Conservation (phyloP, 2,329 filamentous ascomycete genomes). For the Verticillium isaacii region DNA sequence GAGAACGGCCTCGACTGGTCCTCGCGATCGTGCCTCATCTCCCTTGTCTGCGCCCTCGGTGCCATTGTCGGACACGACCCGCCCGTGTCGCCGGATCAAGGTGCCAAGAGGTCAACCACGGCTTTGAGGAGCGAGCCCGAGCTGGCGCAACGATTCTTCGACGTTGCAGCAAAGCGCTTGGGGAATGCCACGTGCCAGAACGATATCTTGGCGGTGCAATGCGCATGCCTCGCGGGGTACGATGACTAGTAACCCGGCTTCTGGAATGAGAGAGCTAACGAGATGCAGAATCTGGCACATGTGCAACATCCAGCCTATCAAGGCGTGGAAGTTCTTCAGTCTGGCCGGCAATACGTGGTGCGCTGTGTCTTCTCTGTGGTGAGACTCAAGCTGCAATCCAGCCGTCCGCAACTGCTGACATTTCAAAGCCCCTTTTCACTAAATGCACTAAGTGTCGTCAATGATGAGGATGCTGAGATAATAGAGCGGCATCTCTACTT, state of each 20-base stretch:
- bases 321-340: slow-evolving; percentile 12
- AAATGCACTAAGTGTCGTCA: too few species aligned
- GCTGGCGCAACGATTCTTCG: slow-evolving; percentile 9
- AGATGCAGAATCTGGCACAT: slow-evolving; percentile 9
- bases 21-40: slow-evolving; percentile 8
- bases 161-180: slow-evolving; percentile 10
- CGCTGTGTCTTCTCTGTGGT: too few species aligned
- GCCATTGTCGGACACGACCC: slow-evolving; percentile 2
- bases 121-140: slow-evolving; percentile 8
- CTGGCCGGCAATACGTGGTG: slow-evolving; percentile 12
- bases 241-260: slow-evolving; percentile 2
- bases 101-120: not conserved
- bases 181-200: slow-evolving; percentile 9
- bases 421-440: too few species aligned
- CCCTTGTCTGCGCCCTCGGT: slow-evolving; percentile 8
- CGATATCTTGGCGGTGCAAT: slow-evolving; percentile 9
- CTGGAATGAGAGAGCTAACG: slow-evolving; percentile 1
- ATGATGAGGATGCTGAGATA: too few species aligned
- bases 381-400: too few species aligned
- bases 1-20: slow-evolving; percentile 13
- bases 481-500: slow-evolving; percentile 9
- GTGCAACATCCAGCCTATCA: slow-evolving; percentile 12
- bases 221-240: slow-evolving; percentile 1
- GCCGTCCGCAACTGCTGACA: too few species aligned
- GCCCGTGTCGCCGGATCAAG: not conserved